Evolutionary conservation across 2,329 filamentous ascomycete species (phyloP), one percentile per base, ranked within the genome.

Genomic region (Cercospora sp.): DNA sequence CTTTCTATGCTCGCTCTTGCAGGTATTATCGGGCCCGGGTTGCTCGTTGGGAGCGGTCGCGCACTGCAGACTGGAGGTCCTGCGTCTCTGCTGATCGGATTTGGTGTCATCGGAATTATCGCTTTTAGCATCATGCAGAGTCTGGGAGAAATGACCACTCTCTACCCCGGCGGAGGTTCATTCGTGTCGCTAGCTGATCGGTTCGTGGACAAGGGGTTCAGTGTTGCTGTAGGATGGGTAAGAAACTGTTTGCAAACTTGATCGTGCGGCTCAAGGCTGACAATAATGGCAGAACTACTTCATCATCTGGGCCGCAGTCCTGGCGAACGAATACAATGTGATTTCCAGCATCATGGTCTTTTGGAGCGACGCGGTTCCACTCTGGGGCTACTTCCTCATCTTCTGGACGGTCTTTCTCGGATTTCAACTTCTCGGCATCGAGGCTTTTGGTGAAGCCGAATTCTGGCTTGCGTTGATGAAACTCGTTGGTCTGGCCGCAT

Each of bases 321-420:
- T 91, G 58, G 85, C 89, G 51, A 91, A 90, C 74, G 89, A 92
- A 77, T 91, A 91, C 78, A 91, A 91, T 67, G 87, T 89, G 62
- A 86, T 90, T 23, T 88, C 85, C 60, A 88, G 85, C 72, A 89
- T 91, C 67, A 81, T 91, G 63, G 83, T 85, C 0, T 90, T 89
- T 72, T 91, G 89, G 89, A 86, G 83, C 26, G 86, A 87, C 28
- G 77, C 77, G 26, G 76, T 81, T 13, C 80, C 80, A 1, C 67
- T 79, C 1, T 82, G 78, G 76, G 80, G 72, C 13, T 81, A 79
- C 65, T 80, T 80, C 18, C 68, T 81, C n/a, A 80, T 81, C 45
- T 80, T 81, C 69, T 81, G 79, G 79, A 77, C 74, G 53, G 72
- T 75, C 1, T 80, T 81, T 61, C 36, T 80, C 0, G 77, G 68